phyloP scores from a whole-genome alignment of 768 basidiomycete genomes.

The Collybia nuda region DNA sequence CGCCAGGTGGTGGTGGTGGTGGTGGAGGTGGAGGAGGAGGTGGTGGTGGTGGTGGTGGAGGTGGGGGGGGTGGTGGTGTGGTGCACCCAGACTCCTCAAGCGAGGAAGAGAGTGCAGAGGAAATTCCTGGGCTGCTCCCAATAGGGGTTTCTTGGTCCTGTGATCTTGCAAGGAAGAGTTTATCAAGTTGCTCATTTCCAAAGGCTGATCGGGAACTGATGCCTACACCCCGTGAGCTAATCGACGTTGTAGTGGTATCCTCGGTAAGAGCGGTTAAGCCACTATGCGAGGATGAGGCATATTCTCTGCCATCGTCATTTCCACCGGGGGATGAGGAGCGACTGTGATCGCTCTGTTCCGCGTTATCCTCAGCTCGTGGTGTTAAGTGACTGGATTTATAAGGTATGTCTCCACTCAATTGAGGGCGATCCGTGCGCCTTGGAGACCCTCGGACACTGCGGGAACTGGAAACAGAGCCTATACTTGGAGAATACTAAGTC shows the following conservation, averaged over 20 bases:
- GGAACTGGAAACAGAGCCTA: conserved; percentile 59
- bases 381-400: conserved; percentile 42
- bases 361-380: conserved; percentile 40
- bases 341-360: conserved; percentile 42
- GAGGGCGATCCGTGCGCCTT: conserved; percentile 50
- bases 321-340: conserved; percentile 42
- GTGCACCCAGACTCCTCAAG: conserved; percentile 31
- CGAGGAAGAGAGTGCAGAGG: conserved; percentile 32
- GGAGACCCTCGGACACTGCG: conserved; percentile 73
- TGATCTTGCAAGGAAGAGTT: conserved; percentile 48
- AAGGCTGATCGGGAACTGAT: conserved; percentile 28
- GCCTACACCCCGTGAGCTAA: conserved; percentile 42
- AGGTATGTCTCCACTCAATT: conserved; percentile 36
- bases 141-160: conserved; percentile 38
- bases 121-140: conserved; percentile 33
- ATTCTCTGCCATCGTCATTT: conserved; percentile 46
- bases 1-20: conserved; percentile 17
- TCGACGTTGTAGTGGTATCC: conserved; percentile 56
- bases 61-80: conserved; percentile 32
- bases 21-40: conserved; percentile 37
- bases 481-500: conserved; percentile 59
- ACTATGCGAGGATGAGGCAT: conserved; percentile 45
- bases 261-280: conserved; percentile 43
- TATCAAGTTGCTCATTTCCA: conserved; percentile 60
- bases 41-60: conserved; percentile 35